Conservation (phyloP, 306 rosid species). For the Prunus davidiana region DNA sequence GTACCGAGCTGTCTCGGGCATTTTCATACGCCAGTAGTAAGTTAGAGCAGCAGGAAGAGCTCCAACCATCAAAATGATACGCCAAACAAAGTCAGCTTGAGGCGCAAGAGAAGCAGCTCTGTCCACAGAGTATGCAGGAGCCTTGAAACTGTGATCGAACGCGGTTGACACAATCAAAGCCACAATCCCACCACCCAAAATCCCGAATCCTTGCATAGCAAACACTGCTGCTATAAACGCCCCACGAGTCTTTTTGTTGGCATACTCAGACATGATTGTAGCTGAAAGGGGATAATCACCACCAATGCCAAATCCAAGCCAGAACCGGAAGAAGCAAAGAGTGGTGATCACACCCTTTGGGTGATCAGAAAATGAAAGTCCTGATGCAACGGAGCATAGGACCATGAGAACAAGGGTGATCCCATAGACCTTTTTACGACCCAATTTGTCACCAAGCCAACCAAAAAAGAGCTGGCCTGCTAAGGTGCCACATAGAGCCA, state of each 20-base stretch:
- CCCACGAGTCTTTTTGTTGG: slow-evolving; percentile 87
- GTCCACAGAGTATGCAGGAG: slow-evolving; percentile 36
- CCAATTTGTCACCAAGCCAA: slow-evolving; percentile 91
- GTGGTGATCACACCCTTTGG: slow-evolving; percentile 51
- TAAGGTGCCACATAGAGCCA: slow-evolving; percentile 72
- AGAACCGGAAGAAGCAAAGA: slow-evolving; percentile 83
- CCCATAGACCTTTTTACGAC: slow-evolving; percentile 77
- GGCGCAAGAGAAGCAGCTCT: slow-evolving; percentile 31
- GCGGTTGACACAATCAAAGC: slow-evolving; percentile 53
- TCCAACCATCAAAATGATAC: slow-evolving; percentile 68
- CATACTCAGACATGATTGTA: slow-evolving; percentile 93
- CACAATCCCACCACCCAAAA: slow-evolving; percentile 69
- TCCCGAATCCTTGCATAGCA: slow-evolving; percentile 95
- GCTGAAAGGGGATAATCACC: slow-evolving; percentile 96
- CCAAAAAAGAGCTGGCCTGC: slow-evolving; percentile 91
- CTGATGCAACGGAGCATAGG: slow-evolving; percentile 60
- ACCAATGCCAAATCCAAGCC: slow-evolving; percentile 97
- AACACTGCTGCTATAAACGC: slow-evolving; percentile 90
- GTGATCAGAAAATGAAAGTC: slow-evolving; percentile 54
- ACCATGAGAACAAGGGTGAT: slow-evolving; percentile 77
- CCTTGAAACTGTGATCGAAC: slow-evolving; percentile 43
- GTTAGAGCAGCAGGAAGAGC: slow-evolving; percentile 70
- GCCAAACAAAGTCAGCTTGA: slow-evolving; percentile 74
- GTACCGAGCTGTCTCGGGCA: slow-evolving; percentile 92
- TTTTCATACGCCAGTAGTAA: slow-evolving; percentile 94